Conservation (phyloP, 2,329 filamentous ascomycete species). For the Aspergillus carbonarius region DNA sequence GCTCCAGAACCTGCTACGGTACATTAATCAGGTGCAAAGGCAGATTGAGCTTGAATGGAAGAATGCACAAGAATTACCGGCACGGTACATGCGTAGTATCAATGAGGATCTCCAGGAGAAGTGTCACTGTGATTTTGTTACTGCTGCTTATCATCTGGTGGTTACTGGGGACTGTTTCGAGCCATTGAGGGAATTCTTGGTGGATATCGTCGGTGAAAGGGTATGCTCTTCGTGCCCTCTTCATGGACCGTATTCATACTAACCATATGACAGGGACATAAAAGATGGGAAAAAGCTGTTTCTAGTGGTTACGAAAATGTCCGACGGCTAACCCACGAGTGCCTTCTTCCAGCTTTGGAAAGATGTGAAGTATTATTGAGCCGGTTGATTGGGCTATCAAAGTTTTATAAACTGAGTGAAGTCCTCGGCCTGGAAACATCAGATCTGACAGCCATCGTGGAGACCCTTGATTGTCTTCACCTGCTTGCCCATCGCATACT, state of each 20-base stretch:
- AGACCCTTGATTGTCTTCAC: constrained; percentile 72
- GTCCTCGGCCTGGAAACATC: constrained; percentile 65
- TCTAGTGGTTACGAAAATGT: constrained; percentile 74
- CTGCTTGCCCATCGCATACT: constrained; percentile 73
- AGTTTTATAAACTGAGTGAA: constrained; percentile 68
- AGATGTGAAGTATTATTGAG: constrained; percentile 78
- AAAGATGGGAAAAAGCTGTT: constrained; percentile 91
- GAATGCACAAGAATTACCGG: constrained; percentile 74
- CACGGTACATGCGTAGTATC: constrained; percentile 73
- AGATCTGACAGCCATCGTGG: constrained; percentile 61
- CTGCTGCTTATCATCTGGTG: constrained; percentile 79
- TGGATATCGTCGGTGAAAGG: constrained; percentile 76
- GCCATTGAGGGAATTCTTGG: constrained; percentile 80
- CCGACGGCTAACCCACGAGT: constrained; percentile 76
- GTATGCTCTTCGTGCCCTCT: constrained; percentile 49
- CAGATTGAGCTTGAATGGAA: constrained; percentile 83
- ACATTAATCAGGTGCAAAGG: constrained; percentile 75
- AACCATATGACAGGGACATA: constrained; percentile 65
- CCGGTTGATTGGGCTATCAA: constrained; percentile 77
- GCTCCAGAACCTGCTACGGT: constrained; percentile 80
- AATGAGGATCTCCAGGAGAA: constrained; percentile 71
- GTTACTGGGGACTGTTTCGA: constrained; percentile 78
- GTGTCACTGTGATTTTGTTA: constrained; percentile 64
- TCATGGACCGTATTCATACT: constrained; percentile 2
- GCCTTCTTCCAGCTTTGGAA: constrained; percentile 84